Percentiles rank a stretch among this genome's conserved stretches.
Conservation (phyloP, 1,284 basidiomycete species). For the Tausonia pullulans region DNA sequence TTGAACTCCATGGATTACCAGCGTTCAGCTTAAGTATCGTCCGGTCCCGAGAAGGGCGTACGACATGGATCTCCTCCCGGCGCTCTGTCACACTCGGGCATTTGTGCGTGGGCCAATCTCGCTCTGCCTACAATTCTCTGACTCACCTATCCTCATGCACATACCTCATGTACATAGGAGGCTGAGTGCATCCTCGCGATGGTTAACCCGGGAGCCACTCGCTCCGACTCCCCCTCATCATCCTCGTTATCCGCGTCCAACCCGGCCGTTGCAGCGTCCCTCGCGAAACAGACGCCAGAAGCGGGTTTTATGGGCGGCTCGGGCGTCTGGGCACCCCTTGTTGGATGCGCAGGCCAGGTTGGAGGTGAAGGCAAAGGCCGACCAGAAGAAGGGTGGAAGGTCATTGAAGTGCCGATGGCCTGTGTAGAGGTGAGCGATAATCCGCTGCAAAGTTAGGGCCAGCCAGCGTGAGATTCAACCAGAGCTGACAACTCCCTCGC, state of each 20-base stretch:
- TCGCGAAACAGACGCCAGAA: constrained; percentile 15
- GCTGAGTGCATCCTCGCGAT: constrained; percentile 31
- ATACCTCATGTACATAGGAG: constrained; percentile 18
- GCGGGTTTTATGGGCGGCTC: constrained; percentile 31
- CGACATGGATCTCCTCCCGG: constrained; percentile 1
- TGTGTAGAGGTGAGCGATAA: constrained; percentile 22
- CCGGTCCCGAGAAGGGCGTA: not conserved
- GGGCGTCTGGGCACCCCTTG: constrained; percentile 28
- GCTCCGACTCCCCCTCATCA: not conserved
- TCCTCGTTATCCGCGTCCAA: not conserved
- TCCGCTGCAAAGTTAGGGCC: not conserved
- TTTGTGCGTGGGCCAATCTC: not conserved
- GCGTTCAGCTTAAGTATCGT: not conserved
- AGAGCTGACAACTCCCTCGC: not conserved
- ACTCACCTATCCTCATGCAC: constrained; percentile 21
- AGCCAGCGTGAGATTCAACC: not conserved
- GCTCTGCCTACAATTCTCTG: not conserved
- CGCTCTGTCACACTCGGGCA: not conserved
- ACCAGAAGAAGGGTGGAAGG: constrained; percentile 18
- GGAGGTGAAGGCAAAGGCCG: constrained; percentile 17
- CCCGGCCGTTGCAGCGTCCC: not conserved
- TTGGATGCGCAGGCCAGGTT: constrained; percentile 20
- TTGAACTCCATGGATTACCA: not conserved
- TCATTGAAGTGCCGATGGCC: constrained; percentile 24
- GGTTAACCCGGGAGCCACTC: constrained; percentile 28